Conservation (phyloP, 1,284 basidiomycete genomes). For the Cutaneotrichosporon mucoides region DNA sequence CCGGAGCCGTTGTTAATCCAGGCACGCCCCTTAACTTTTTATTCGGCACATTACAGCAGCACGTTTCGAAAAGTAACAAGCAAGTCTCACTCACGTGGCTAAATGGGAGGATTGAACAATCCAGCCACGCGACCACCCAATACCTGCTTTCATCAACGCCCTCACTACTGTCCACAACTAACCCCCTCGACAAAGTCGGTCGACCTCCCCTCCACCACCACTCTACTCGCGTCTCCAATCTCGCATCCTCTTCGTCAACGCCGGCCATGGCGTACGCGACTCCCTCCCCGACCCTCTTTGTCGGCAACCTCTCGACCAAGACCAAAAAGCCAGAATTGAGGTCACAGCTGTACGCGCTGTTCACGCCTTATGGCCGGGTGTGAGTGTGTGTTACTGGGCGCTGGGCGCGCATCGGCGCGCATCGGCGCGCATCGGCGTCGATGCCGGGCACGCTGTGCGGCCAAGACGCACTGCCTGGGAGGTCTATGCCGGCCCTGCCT, state of each 20-base stretch:
- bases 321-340: slow-evolving; percentile 90
- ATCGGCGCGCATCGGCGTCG: background rate
- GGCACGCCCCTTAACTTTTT: no score
- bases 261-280: slow-evolving; percentile 49
- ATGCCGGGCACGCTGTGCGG: no score
- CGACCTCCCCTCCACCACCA: background rate
- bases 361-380: slow-evolving; percentile 87
- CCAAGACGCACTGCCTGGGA: no score
- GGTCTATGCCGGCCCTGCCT: background rate
- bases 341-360: slow-evolving; percentile 78
- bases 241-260: background rate
- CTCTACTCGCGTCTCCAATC: background rate
- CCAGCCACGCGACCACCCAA: background rate
- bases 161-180: background rate
- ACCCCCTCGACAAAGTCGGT: no score
- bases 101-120: background rate
- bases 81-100: no score
- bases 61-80: no score
- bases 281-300: slow-evolving; percentile 84
- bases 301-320: slow-evolving; percentile 92
- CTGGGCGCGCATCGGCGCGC: background rate
- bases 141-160: no score
- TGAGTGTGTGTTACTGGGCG: slow-evolving; percentile 22
- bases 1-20: no score
- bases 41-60: no score